Base-by-base conservation (phyloP, 2,329 filamentous ascomycete species). In the Periconia digitata region DNA sequence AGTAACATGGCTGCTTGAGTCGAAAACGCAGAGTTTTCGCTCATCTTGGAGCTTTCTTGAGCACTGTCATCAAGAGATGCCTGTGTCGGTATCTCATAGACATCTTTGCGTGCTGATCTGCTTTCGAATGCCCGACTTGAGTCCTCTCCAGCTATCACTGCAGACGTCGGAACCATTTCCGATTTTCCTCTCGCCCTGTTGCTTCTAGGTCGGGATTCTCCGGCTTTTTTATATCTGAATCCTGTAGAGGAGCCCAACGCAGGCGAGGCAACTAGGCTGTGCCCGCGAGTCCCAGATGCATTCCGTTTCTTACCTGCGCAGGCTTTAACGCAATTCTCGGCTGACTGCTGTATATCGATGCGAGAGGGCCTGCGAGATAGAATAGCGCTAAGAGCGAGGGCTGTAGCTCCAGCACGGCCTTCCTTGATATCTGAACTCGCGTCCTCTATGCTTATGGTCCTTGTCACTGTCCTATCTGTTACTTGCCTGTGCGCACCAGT, bases 1-100 rank as follows among this genome's bases (percentile, higher is more conserved):
- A 66, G 46, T 46, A 65, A 43, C 54, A 74, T 59, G 23, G 71
- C 62, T 18, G 66, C 64, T 52, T 72, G 71, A 2, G 68, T 72
- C 8, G 65, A 72, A 38, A 62, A 60, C 27, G 63, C 56, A 3
- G 62, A 69, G 5, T 63, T 53, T 21, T 49, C 55, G 39, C 54
- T 54, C 6, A 52, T 47, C 20, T 29, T 44, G 23, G 43, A 38
- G 23, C 40, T 51, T 22, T 46, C 40, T 5, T 47, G 49, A 5
- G 39, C 18, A 8, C 21, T 42, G 5, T 22, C 29, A 12, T n/a
- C n/a, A n/a, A n/a, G n/a, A n/a, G 18, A 27, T 13, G 45, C 29
- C 16, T 42, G 40, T 15, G 18, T 41, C 6, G 43, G 44, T 40
- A 53, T 32, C 1, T 54, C 49, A 39, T 52, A 53, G 12, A 53